Conservation (phyloP, 179 eudicot genomes). For the Actinidia arguta region DNA sequence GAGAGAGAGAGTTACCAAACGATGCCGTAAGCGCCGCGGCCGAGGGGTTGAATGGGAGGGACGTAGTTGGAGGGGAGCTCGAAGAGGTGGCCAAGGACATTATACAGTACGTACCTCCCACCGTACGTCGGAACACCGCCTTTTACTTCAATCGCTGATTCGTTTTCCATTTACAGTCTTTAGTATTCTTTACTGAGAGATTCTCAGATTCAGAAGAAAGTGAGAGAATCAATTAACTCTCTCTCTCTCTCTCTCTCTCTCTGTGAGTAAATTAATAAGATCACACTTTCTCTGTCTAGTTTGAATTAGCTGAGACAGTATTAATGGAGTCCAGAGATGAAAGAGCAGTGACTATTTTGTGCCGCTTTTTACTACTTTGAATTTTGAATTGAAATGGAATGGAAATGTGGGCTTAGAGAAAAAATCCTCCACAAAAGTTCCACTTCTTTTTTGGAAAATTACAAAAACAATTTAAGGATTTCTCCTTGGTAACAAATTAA, state of each 20-base stretch:
- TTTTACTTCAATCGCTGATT: slow-evolving; percentile 27
- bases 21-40: slow-evolving; percentile 94
- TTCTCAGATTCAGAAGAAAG: slow-evolving; percentile 13
- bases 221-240: background rate
- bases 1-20: slow-evolving; percentile 59
- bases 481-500: too few species aligned
- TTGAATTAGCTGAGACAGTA: slow-evolving; percentile 1
- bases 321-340: too few species aligned
- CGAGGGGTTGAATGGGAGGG: slow-evolving; percentile 89
- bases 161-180: slow-evolving; percentile 34
- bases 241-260: background rate
- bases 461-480: too few species aligned
- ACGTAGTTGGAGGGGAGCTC: slow-evolving; percentile 74
- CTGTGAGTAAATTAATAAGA: background rate
- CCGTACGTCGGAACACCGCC: slow-evolving; percentile 57
- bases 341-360: slow-evolving; percentile 9
- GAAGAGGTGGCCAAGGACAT: slow-evolving; percentile 71
- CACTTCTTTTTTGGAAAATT: too few species aligned
- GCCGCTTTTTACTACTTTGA: slow-evolving; percentile 19
- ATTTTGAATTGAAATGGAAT: background rate
- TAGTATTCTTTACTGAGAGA: background rate
- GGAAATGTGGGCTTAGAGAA: background rate
- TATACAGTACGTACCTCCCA: slow-evolving; percentile 65
- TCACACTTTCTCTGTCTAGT: background rate
- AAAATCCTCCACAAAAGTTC: background rate